A percentile compares a stretch with the other conserved stretches of the same genome.
phyloP scores from a whole-genome alignment of 2,329 filamentous ascomycete species.

The Alternaria viburni region DNA sequence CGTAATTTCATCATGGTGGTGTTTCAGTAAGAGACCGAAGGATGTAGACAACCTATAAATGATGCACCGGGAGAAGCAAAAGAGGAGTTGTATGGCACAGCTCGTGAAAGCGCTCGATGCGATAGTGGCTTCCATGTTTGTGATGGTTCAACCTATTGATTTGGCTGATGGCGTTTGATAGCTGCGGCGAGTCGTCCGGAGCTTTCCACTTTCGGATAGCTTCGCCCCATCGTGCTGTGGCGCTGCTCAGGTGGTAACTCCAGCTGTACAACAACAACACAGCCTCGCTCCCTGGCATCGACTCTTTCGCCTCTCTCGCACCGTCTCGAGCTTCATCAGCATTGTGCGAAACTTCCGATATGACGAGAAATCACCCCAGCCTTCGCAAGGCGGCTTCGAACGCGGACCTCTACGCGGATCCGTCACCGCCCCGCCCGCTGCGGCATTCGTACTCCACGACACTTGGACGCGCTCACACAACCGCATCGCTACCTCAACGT shows the following conservation, averaged over 20 bases:
- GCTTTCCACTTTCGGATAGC: constrained; percentile 13
- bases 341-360: constrained; percentile 12
- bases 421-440: constrained; percentile 36
- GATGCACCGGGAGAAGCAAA: neutral
- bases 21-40: neutral
- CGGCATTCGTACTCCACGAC: constrained; percentile 34
- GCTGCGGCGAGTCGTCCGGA: constrained; percentile 10
- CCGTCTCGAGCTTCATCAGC: neutral
- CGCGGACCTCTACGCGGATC: constrained; percentile 47
- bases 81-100: neutral
- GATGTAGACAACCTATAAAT: neutral
- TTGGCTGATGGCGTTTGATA: neutral
- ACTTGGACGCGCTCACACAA: constrained; percentile 42
- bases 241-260: constrained; percentile 3
- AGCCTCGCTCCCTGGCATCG: neutral
- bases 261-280: constrained; percentile 7
- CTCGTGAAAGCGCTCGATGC: neutral
- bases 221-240: constrained; percentile 16
- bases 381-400: constrained; percentile 46
- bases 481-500: constrained; percentile 32
- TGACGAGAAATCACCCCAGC: constrained; percentile 48
- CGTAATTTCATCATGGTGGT: neutral
- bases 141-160: neutral
- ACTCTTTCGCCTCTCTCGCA: neutral
- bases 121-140: neutral